Conservation (phyloP, 345 rosid species). For the Citrus mangshanensis region DNA sequence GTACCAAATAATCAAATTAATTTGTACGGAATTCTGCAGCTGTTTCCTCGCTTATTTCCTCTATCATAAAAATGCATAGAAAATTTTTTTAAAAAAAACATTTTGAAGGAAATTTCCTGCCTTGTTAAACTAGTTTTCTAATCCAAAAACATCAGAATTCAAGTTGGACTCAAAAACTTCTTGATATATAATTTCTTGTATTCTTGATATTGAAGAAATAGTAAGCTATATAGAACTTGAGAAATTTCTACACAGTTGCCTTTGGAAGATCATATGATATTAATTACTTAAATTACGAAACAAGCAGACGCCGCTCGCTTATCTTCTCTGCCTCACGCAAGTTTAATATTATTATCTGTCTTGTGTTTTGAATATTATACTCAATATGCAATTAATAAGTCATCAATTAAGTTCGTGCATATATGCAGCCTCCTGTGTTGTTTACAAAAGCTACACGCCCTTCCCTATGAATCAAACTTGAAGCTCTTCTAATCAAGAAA, state of each 20-base stretch:
- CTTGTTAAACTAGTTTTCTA: background rate
- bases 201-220: constrained; percentile 15
- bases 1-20: background rate
- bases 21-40: background rate
- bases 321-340: constrained; percentile 2
- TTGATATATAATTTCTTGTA: background rate
- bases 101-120: background rate
- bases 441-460: background rate
- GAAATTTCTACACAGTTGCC: background rate
- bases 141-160: background rate
- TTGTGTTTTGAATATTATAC: background rate
- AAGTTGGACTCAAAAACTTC: background rate
- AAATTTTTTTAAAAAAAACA: background rate
- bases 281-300: background rate
- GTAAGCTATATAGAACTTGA: background rate
- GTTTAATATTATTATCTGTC: background rate
- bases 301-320: constrained; percentile 24
- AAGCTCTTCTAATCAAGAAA: constrained; percentile 2
- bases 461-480: background rate
- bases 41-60: background rate
- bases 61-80: background rate
- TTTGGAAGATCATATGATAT: background rate
- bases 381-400: background rate
- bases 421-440: background rate
- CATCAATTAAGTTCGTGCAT: background rate